Percentiles rank a stretch among this genome's conserved stretches.
Conservation (phyloP, 176 grass and related monocot genomes). For the Oropetium thomaeum region DNA sequence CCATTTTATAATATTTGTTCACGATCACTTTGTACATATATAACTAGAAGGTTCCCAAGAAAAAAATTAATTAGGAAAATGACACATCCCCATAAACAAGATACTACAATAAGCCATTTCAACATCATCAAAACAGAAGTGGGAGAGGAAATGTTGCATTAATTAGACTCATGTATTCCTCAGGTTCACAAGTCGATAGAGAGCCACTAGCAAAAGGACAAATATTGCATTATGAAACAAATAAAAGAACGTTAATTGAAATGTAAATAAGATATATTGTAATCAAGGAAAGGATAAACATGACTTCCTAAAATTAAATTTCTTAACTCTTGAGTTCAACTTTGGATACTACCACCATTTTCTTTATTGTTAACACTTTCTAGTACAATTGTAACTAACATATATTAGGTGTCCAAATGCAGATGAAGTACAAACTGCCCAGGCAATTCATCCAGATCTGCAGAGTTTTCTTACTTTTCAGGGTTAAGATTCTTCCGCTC, state of each 20-base stretch:
- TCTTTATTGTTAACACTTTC: no score
- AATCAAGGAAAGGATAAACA: not conserved
- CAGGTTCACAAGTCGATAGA: not conserved
- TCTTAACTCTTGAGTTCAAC: not conserved
- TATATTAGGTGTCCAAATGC: not conserved
- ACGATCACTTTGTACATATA: not conserved
- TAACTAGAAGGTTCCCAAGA: not conserved
- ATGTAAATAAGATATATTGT: not conserved
- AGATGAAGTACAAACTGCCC: conserved; percentile 1
- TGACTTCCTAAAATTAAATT: conserved; percentile 4
- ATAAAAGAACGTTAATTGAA: not conserved
- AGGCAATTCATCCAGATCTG: conserved; percentile 18
- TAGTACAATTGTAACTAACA: no score
- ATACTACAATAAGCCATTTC: not conserved
- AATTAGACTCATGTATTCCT: not conserved
- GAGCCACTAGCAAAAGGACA: not conserved
- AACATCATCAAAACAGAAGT: not conserved
- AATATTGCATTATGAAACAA: not conserved
- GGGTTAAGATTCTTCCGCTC: conserved; percentile 74
- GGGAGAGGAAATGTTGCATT: not conserved
- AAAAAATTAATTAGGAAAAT: not conserved
- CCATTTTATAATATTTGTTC: not conserved
- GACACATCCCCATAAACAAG: no score
- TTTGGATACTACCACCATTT: no score
- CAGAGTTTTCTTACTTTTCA: conserved; percentile 79